Percentiles rank a stretch among this genome's conserved stretches.
Conservation (phyloP, 202 grass and related monocot genomes). For the Setaria italica region DNA sequence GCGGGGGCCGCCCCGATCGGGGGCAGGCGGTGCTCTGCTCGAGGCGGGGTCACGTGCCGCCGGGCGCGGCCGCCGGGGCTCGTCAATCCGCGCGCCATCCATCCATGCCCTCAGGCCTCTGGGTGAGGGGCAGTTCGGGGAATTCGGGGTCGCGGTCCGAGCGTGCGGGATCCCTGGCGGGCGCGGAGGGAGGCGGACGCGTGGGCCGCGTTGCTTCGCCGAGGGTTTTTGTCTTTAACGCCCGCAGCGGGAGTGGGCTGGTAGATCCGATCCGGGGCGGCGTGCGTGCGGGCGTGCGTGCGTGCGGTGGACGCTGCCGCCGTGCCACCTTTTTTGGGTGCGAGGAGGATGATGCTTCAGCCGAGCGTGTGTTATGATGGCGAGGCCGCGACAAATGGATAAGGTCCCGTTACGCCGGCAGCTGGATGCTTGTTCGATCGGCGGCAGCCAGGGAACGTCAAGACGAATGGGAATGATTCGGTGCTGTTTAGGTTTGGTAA, state of each 20-base stretch:
- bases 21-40: conserved; percentile 52
- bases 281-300: conserved; percentile 33
- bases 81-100: not conserved
- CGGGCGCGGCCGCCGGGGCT: not conserved
- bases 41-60: conserved; percentile 77
- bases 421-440: not conserved
- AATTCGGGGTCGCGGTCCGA: conserved; percentile 46
- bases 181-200: conserved; percentile 24
- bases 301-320: conserved; percentile 36
- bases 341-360: not conserved
- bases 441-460: not conserved
- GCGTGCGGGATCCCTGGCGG: conserved; percentile 50
- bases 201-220: conserved; percentile 59
- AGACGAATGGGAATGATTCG: too few species aligned
- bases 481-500: too few species aligned
- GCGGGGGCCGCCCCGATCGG: conserved; percentile 6
- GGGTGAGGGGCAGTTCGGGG: conserved; percentile 4
- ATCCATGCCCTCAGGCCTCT: too few species aligned
- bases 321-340: conserved; percentile 27
- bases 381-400: conserved; percentile 18
- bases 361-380: conserved; percentile 38
- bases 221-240: conserved; percentile 73
- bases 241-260: conserved; percentile 33
- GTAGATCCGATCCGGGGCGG: conserved; percentile 55
- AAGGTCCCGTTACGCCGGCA: conserved; percentile 1